Base-by-base conservation (phyloP, 805 yeast species). In the Sugiyamaella marilandica region DNA sequence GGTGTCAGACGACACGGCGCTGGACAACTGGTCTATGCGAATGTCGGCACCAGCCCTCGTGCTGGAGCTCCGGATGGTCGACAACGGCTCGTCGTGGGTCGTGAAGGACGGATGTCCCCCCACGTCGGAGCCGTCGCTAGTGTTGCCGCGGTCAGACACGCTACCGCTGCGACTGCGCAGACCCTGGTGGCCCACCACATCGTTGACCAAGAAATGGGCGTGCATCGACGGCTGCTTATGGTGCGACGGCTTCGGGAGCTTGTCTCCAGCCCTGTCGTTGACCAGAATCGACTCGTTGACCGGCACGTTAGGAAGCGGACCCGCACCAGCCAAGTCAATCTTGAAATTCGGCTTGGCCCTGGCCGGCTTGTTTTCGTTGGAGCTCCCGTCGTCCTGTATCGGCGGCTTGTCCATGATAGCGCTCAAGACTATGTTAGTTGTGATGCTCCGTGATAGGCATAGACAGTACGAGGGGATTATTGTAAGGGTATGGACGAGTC, bases 151-250 rank as follows among this genome's bases (percentile, higher is more conserved):
- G 14, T 69, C 59, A 19, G 66, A 63, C 41, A 62, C 63, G 50
- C 69, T 65, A 58, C 73, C 60, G 46, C 66, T 63, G 47, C 76
- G 63, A 8, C 66, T 65, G 13, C 71, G 62, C 2, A 68, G 64
- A 4, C 72, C 73, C 49, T 70, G 60, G 60, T 77, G 83, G 62
- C 80, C 83, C n/a, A 81, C 64, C 1, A 84, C 74, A 52, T 85
- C 91, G 55, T 83, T 86, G 9, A 81, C 82, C 59, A 77, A 78
- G 64, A 87, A 87, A 68, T 86, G 95, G 0, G 94, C 90, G 68
- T 87, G 95, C 56, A 84, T 83, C 0, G 87, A 78, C 14, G 85
- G 76, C 18, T 77, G 64, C 65, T 81, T 78, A 59, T 79, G 78
- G 62, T 79, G 85, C 10, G 41, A n/a, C 2, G 47, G 36, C n/a